These are phyloP conservation scores for Combretum micranthum DNA, from an alignment of 345 rosid species.

Conservation along the genomic window DNA sequence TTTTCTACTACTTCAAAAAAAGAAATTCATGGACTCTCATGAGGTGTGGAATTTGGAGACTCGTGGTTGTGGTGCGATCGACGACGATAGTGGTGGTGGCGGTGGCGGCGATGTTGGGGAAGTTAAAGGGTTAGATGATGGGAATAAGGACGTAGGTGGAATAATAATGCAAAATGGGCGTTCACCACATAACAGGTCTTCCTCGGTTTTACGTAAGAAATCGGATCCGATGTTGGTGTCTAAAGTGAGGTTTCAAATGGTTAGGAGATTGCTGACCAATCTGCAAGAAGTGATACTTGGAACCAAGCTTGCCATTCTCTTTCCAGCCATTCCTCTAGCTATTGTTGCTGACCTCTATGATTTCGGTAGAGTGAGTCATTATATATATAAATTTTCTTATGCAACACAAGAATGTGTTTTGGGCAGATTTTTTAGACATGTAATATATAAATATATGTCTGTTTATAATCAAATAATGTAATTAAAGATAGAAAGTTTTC, in stretches of 20 bases:
- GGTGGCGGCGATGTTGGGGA: not conserved
- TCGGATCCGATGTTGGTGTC: conserved; percentile 34
- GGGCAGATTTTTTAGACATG: no score
- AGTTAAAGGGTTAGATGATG: not conserved
- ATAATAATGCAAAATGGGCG: not conserved
- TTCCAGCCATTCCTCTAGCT: conserved; percentile 42
- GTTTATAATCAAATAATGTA: no score
- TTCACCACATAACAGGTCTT: conserved; percentile 2
- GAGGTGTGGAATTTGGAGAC: conserved; percentile 22
- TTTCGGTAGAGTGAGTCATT: conserved; percentile 29
- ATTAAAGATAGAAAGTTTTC: no score
- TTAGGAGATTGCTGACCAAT: conserved; percentile 23
- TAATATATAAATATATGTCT: no score
- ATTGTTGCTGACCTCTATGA: conserved; percentile 20
- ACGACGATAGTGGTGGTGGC: not conserved
- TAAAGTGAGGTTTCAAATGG: conserved; percentile 14
- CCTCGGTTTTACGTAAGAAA: conserved; percentile 32
- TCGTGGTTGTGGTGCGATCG: conserved; percentile 6
- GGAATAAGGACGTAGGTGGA: not conserved
- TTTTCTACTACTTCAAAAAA: not conserved
- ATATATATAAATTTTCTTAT: no score
- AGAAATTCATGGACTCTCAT: conserved; percentile 14
- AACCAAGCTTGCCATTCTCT: conserved; percentile 39
- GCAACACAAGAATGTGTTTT: not conserved
- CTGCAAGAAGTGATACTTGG: conserved; percentile 41